These are phyloP conservation scores for Sedum album DNA, from an alignment of 164 flowering plant genomes.

Conservation along the genomic window DNA sequence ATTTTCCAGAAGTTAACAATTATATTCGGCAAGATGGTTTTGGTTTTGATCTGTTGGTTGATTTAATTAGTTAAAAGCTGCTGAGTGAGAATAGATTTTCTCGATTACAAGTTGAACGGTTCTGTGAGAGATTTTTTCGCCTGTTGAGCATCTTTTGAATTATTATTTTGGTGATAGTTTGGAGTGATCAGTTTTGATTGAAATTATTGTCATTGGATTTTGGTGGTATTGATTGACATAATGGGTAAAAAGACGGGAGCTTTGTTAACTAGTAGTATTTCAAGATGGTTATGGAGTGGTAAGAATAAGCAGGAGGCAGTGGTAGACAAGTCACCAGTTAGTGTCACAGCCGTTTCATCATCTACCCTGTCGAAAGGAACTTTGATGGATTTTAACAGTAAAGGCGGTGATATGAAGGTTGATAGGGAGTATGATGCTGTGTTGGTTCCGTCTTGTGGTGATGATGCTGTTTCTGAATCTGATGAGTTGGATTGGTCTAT, in stretches of 20 bases:
- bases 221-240: background rate
- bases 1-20: background rate
- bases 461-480: background rate
- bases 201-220: background rate
- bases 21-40: background rate
- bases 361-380: background rate
- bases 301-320: background rate
- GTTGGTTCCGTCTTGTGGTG: background rate
- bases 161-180: background rate
- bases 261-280: background rate
- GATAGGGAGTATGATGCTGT: conserved; percentile 1
- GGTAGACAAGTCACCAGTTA: background rate
- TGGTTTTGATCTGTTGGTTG: background rate
- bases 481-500: conserved; percentile 1
- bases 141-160: background rate
- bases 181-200: no score
- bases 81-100: background rate
- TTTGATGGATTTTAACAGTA: background rate
- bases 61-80: background rate
- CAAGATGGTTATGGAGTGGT: conserved; percentile 4
- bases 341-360: background rate
- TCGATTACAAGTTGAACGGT: no score
- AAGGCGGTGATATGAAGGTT: background rate
- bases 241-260: conserved; percentile 2
- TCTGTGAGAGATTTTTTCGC: no score